These are phyloP conservation scores for Ganoderma sp. DNA, from an alignment of 1,284 basidiomycete species.

Conservation along the genomic window DNA sequence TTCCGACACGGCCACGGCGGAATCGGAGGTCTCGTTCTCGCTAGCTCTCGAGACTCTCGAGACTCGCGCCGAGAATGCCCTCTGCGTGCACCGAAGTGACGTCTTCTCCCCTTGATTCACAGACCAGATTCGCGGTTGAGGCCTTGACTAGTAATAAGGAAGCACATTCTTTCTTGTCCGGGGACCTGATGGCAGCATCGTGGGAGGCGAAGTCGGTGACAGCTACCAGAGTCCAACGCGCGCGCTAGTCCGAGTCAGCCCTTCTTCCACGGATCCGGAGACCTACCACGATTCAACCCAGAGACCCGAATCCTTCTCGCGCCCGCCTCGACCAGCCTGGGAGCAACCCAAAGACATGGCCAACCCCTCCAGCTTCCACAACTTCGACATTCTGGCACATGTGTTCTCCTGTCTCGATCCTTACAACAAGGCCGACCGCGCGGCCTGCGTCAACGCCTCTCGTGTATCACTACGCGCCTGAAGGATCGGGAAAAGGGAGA, in stretches of 20 bases:
- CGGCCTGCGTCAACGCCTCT: slow-evolving; percentile 3
- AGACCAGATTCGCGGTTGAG: too few species aligned
- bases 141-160: too few species aligned
- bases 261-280: neutral
- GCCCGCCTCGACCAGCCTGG: neutral
- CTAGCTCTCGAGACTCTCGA: too few species aligned
- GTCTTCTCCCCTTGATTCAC: too few species aligned
- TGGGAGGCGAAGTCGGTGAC: neutral
- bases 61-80: too few species aligned
- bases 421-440: neutral
- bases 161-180: too few species aligned
- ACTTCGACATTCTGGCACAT: neutral
- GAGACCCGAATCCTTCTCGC: neutral
- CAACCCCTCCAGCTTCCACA: neutral
- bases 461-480: neutral
- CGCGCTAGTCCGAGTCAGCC: neutral
- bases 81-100: too few species aligned
- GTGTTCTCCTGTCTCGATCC: slow-evolving; percentile 5
- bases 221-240: neutral
- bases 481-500: too few species aligned
- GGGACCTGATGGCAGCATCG: neutral
- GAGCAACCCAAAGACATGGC: neutral
- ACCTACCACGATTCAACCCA: too few species aligned
- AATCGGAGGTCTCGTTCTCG: too few species aligned
- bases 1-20: neutral